Evolutionary conservation across 768 basidiomycete genomes (phyloP), one percentile per base, ranked within the genome.

Genomic region (Gymnopilus dilepis): DNA sequence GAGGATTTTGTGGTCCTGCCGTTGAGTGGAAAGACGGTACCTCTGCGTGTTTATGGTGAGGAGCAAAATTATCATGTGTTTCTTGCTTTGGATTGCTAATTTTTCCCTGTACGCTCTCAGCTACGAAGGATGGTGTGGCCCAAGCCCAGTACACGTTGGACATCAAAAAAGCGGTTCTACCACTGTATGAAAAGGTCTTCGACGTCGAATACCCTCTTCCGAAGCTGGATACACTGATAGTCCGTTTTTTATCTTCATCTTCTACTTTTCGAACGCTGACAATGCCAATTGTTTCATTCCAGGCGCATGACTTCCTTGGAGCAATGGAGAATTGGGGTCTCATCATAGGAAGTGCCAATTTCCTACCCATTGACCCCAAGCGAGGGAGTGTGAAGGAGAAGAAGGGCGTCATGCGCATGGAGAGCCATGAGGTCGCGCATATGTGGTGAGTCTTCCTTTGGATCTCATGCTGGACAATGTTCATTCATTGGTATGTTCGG

Each of bases 251-350:
- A 43, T 43, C 24, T 45, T 21, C n/a, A 45, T 48, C 28, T n/a
- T 21, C 17, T 12, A 11, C 11, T 6, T 6, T 41, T 37, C 65
- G 3, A 19, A 6, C 17, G 17, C 50, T 22, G 34, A 52, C 5
- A 57, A 33, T 17, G 13, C 12, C 33, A 28, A 22, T 22, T 28
- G n/a, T 15, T 30, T 31, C 8, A 47, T 24, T 6, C 6, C 47
- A 86, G 83, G 94, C 88, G 4, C 84, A 84, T 55, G 95, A 97
- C 72, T 97, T 97, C 69, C 88, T 90, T 80, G 85, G 89, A 59
- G 90, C 90, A 2, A 95, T 96, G 95, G 96, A 97, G 75, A 95
- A 95, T 73, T 95, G 92, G 92, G 94, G 92, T 26, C 77, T 97
- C 58, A 97, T 97, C 70, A 95, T 90, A 13, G 96, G 95, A n/a